Evolutionary conservation across 1,284 basidiomycete species (phyloP).

Genomic region (Fistulina hepatica): DNA sequence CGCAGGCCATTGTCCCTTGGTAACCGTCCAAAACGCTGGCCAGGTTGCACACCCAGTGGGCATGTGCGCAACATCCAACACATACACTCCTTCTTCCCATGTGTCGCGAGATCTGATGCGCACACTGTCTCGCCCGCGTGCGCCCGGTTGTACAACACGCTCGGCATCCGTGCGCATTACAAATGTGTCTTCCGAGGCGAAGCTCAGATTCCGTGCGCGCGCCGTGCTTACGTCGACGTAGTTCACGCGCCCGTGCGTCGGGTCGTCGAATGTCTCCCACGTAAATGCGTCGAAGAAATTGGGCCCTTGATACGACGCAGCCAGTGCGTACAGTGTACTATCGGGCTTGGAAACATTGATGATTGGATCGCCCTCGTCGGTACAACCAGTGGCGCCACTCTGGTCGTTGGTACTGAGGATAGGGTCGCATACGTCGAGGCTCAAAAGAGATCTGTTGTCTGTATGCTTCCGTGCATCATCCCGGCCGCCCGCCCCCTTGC

Average conservation of each 20-base stretch:
- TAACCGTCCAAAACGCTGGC: conserved; percentile 61
- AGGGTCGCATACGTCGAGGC: too few species aligned
- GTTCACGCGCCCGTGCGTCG: conserved; percentile 46
- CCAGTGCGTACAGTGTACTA: conserved; percentile 18
- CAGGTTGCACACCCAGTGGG: conserved; percentile 45
- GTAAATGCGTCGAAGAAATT: conserved; percentile 36
- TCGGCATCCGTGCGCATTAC: conserved; percentile 39
- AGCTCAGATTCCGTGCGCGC: conserved; percentile 28
- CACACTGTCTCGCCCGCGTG: conserved; percentile 40
- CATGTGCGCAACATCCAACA: conserved; percentile 46
- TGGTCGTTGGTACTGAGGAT: too few species aligned
- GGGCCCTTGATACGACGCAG: conserved; percentile 28
- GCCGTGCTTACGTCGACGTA: conserved; percentile 35
- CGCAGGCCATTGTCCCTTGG: conserved; percentile 40
- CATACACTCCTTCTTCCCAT: conserved; percentile 33
- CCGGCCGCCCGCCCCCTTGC: too few species aligned
- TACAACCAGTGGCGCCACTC: too few species aligned
- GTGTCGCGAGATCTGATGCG: conserved; percentile 35
- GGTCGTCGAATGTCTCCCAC: conserved; percentile 40
- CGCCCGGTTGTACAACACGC: conserved; percentile 22
- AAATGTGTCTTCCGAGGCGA: conserved; percentile 32
- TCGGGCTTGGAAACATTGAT: too few species aligned
- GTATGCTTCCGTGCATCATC: too few species aligned
- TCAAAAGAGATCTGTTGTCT: too few species aligned
- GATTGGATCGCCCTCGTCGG: too few species aligned